Evolutionary conservation across 352 stramenopile genomes (phyloP).

Genomic region (Globisporangium iwayamae): DNA sequence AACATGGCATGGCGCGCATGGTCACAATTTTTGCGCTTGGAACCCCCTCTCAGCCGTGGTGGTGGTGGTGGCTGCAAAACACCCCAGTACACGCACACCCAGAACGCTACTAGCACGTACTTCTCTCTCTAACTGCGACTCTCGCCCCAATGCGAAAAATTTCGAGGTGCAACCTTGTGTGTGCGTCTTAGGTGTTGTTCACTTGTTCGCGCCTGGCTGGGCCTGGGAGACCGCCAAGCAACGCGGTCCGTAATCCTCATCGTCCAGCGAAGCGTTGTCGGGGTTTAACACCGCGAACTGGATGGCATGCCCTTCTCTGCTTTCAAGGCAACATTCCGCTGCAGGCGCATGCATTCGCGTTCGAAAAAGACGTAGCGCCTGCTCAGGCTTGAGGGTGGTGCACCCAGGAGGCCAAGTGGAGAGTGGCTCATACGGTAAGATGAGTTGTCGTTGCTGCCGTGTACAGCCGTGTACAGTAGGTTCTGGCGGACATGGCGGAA

Average conservation of each 20-base stretch:
- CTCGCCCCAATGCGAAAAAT: too few relatives aligned
- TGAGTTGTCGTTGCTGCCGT: too few relatives aligned
- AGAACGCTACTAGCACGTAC: neutral
- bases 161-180: too few relatives aligned
- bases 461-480: too few relatives aligned
- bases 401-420: too few relatives aligned
- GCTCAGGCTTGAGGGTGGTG: too few relatives aligned
- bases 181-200: neutral
- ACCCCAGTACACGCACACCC: neutral
- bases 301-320: neutral
- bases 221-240: neutral
- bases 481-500: too few relatives aligned
- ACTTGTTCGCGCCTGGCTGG: neutral
- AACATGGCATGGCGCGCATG: neutral
- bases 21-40: neutral
- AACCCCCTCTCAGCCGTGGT: neutral
- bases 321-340: too few relatives aligned
- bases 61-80: neutral
- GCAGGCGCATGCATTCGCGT: too few relatives aligned
- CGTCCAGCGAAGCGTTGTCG: neutral
- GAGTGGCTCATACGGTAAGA: too few relatives aligned
- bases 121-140: too few relatives aligned
- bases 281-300: neutral
- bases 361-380: too few relatives aligned
- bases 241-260: neutral